These are phyloP conservation scores for Camellia japonica DNA, from an alignment of 148 eudicot species.

Conservation along the genomic window DNA sequence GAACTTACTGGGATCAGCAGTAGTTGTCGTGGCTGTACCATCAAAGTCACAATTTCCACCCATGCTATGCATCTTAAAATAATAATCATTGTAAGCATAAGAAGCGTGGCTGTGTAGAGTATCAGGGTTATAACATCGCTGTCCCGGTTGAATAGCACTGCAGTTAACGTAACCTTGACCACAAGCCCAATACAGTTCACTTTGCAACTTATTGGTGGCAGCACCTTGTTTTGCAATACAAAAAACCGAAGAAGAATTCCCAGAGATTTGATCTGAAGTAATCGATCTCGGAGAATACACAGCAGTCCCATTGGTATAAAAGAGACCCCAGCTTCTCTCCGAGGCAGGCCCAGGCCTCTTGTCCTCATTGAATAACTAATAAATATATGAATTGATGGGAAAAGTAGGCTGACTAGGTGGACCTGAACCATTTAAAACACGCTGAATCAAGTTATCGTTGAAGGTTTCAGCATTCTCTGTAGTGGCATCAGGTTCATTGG, in stretches of 20 bases:
- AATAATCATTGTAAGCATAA: conserved; percentile 90
- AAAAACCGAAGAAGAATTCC: conserved; percentile 57
- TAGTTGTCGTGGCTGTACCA: conserved; percentile 72
- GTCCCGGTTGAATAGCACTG: conserved; percentile 74
- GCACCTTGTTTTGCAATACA: conserved; percentile 70
- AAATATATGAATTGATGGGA: conserved; percentile 80
- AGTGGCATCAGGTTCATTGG: conserved; percentile 74
- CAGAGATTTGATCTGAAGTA: conserved; percentile 29
- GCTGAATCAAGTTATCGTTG: conserved; percentile 64
- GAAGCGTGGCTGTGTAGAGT: conserved; percentile 88
- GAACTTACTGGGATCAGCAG: conserved; percentile 82
- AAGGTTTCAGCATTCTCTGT: conserved; percentile 66
- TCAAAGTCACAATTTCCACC: conserved; percentile 95
- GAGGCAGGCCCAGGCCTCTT: conserved; percentile 69
- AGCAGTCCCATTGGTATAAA: conserved; percentile 66
- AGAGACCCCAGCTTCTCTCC: conserved; percentile 74
- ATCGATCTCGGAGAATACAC: conserved; percentile 59
- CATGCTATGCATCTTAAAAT: conserved; percentile 62
- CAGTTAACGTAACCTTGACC: conserved; percentile 87
- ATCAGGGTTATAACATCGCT: conserved; percentile 75
- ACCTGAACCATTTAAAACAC: conserved; percentile 78
- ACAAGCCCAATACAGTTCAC: conserved; percentile 91
- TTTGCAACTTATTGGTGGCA: conserved; percentile 50
- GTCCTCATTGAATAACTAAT: conserved; percentile 88
- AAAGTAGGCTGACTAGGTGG: conserved; percentile 75